Evolutionary conservation across 1,284 basidiomycete genomes (phyloP), one percentile per base, ranked within the genome.

Genomic region (Ceratobasidium sp.): DNA sequence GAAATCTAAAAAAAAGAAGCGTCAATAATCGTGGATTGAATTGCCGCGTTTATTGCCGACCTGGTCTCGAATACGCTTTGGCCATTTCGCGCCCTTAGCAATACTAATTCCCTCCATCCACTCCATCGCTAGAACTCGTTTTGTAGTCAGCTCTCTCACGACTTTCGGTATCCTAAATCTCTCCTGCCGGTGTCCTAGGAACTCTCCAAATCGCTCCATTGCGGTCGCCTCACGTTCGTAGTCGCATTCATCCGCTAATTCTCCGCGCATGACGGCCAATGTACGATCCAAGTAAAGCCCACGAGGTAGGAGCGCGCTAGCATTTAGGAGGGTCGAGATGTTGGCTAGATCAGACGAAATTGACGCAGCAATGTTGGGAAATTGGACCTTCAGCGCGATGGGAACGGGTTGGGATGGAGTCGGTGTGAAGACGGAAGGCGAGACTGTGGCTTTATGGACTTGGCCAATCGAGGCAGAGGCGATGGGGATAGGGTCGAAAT

Each of bases 391-490:
- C 75, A 99, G 92, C 0, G 97, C 98, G 15, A 98, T 93, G 7
- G 19, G 81, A 80, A 79, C 72, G 6, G 77, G 63, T 22, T 62
- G 29, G 41, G 63, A 48, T 17, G 51, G 33, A 5, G 64, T 31
- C 8, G 54, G 36, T 7, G 24, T 31, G 15, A 62, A n/a, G 15
- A 47, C 27, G 3, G 31, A 27, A 0, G 86, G 82, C 0, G 86
- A 81, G 15, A 98, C 87, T 1, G 89, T 85, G 0, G 93, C 97
- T 0, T 83, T 85, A 80, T 99, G 98, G 0, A 99, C 97, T 82
- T 99, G 98, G 0, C 97, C 98, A 50, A 99, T 99, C 1, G 96
- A 98, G 0, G 97, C 98, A 0, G 97, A 95, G 0, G 97, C 97
- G 79, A 99, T 95, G 0, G 98, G 98, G 0, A 94, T 87, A 8